Base-by-base conservation (phyloP, 2,329 filamentous ascomycete species). In the Ophiostoma sp. region DNA sequence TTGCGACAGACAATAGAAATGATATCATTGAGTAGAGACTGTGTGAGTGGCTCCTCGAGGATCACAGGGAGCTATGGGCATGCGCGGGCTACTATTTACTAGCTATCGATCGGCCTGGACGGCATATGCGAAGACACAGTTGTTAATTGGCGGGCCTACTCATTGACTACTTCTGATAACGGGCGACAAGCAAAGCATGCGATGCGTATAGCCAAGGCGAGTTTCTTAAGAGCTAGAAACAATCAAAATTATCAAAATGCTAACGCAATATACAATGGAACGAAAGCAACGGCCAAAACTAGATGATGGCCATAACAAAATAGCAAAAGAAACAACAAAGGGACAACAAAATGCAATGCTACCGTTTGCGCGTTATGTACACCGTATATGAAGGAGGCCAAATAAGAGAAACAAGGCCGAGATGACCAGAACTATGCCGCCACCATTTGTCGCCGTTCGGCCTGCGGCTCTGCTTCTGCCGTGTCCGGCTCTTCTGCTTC, bases 361-460 rank as follows among this genome's bases (percentile, higher is more conserved):
- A 41, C 39, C 39, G 39, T 41, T 41, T 41, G 44, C 7, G 20
- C 44, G 7, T 7, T 48, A 48, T 48, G 17, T 20, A 48, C 44
- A 48, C 44, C 44, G 8, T 48, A 48, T 48, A 48, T 48, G 44
- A 48, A 48, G 44, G 17, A 11, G 17, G 17, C 20, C 17, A 48
- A n/a, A 17, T 4, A 41, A 41, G 39, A 41, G 39, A 41, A 41
- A 11, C 39, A 41, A 13, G 10, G 15, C 11, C 39, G 13, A 41
- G 23, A 6, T 23, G 52, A 27, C 36, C 15, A 11, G 13, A 68
- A 68, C 69, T 39, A 74, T 13, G 73, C 73, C 3, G 73, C 71
- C 60, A 74, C 66, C 64, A 73, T 3, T 39, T 72, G 72, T 54
- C 71, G 72, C 33, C 67, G 68, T 48, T 71, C 69, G 1, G 69